Evolutionary conservation across 2,329 filamentous ascomycete genomes (phyloP).

Genomic region (Calonectria ilicicola): DNA sequence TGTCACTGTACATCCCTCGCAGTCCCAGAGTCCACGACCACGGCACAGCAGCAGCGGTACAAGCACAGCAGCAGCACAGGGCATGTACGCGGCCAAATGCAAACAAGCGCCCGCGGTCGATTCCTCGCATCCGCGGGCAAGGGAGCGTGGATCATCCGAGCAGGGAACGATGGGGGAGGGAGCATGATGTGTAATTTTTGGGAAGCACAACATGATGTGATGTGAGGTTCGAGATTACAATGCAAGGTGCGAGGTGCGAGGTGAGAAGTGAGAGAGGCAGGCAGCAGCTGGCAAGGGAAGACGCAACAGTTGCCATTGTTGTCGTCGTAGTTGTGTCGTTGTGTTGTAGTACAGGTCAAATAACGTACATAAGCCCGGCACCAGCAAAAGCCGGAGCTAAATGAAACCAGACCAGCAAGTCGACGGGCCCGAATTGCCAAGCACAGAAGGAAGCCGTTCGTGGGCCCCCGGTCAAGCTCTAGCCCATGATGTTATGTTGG

Average conservation of each 20-base stretch:
- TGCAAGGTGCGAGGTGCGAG: too few species aligned
- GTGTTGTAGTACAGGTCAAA: not conserved
- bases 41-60: not conserved
- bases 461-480: slow-evolving; percentile 3
- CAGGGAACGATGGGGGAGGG: not conserved
- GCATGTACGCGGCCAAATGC: not conserved
- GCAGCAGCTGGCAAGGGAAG: not conserved
- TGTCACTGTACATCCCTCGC: not conserved
- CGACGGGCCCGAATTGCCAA: not conserved
- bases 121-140: slow-evolving; percentile 3
- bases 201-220: not conserved
- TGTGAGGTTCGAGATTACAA: slow-evolving; percentile 1
- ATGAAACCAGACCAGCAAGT: not conserved
- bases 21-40: not conserved
- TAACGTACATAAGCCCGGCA: not conserved
- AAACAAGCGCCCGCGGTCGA: slow-evolving; percentile 6
- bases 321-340: not conserved
- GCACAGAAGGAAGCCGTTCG: slow-evolving; percentile 6
- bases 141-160: not conserved
- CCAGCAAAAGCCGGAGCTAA: not conserved
- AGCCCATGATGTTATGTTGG: slow-evolving; percentile 1
- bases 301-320: not conserved
- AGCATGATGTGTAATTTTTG: not conserved
- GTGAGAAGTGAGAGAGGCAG: not conserved
- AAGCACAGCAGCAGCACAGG: too few species aligned